phyloP scores from a whole-genome alignment of 1,284 basidiomycete genomes.

The Psilocybe mexicana region DNA sequence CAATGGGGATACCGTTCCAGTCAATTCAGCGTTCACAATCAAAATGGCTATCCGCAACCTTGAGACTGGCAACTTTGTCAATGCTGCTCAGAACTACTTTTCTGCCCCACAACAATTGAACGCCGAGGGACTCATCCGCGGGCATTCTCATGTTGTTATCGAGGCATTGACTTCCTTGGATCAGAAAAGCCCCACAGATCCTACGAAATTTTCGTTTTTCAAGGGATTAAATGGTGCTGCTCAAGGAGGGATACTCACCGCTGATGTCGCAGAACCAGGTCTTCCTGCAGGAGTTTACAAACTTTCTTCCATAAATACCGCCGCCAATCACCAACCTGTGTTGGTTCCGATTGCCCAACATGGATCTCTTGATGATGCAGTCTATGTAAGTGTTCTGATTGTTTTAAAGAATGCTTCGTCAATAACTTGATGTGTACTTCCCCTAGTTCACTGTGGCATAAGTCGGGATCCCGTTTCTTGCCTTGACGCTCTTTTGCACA shows the following conservation, averaged over 20 bases:
- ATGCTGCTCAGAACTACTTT: slow-evolving; percentile 58
- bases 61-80: slow-evolving; percentile 54
- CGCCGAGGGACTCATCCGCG: slow-evolving; percentile 46
- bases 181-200: slow-evolving; percentile 49
- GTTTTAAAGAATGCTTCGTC: background rate
- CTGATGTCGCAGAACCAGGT: slow-evolving; percentile 45
- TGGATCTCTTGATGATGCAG: slow-evolving; percentile 49
- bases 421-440: background rate
- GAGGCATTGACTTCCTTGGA: slow-evolving; percentile 45
- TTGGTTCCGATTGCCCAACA: slow-evolving; percentile 53
- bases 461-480: background rate
- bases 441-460: slow-evolving; percentile 16
- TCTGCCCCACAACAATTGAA: slow-evolving; percentile 60
- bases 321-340: slow-evolving; percentile 56
- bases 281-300: slow-evolving; percentile 56
- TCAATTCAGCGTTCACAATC: slow-evolving; percentile 52
- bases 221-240: slow-evolving; percentile 54
- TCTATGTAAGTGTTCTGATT: slow-evolving; percentile 40
- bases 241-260: slow-evolving; percentile 47
- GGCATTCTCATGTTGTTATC: slow-evolving; percentile 63
- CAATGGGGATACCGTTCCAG: slow-evolving; percentile 47
- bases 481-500: no score
- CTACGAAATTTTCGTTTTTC: slow-evolving; percentile 59
- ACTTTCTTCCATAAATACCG: slow-evolving; percentile 50
- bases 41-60: slow-evolving; percentile 52